phyloP scores from a whole-genome alignment of 257 asterid genomes.

The Solanum virginianum region DNA sequence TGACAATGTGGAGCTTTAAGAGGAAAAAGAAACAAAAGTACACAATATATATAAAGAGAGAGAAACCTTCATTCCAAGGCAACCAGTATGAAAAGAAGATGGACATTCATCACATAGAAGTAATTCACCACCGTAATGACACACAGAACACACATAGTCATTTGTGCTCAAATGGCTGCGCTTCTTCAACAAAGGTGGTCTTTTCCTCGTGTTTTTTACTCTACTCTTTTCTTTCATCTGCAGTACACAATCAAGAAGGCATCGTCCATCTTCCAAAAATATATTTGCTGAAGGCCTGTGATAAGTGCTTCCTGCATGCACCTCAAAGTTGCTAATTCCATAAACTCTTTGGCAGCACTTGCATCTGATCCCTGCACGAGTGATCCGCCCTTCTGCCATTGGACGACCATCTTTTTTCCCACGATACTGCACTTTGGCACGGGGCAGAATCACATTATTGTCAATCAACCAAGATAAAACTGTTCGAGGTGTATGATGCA shows the following conservation, averaged over 20 bases:
- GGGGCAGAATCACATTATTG: conserved; percentile 46
- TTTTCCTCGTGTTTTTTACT: conserved; percentile 8
- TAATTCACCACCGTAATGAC: conserved; percentile 71
- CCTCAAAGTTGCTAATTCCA: conserved; percentile 37
- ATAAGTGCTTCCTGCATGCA: conserved; percentile 44
- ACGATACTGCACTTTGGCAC: conserved; percentile 45
- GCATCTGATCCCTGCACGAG: conserved; percentile 66
- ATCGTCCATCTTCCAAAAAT: conserved; percentile 56
- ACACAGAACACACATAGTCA: conserved; percentile 61
- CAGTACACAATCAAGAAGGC: conserved; percentile 49
- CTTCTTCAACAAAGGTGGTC: conserved; percentile 12
- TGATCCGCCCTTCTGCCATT: conserved; percentile 43
- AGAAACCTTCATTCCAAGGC: conserved; percentile 62
- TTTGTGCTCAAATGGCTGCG: conserved; percentile 10
- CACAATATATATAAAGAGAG: neutral
- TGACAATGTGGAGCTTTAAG: neutral
- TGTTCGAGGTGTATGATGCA: conserved; percentile 43
- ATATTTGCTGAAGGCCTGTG: conserved; percentile 39
- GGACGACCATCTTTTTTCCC: conserved; percentile 8
- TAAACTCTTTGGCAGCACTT: conserved; percentile 41
- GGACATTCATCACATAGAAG: conserved; percentile 71
- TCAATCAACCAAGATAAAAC: conserved; percentile 64
- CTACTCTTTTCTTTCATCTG: conserved; percentile 17
- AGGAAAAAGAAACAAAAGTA: neutral
- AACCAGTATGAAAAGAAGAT: conserved; percentile 51